Percentiles rank a stretch among this genome's conserved stretches.
These are phyloP conservation scores for Elsinoe batatas DNA, from an alignment of 2,329 filamentous ascomycete genomes.

Conservation along the genomic window DNA sequence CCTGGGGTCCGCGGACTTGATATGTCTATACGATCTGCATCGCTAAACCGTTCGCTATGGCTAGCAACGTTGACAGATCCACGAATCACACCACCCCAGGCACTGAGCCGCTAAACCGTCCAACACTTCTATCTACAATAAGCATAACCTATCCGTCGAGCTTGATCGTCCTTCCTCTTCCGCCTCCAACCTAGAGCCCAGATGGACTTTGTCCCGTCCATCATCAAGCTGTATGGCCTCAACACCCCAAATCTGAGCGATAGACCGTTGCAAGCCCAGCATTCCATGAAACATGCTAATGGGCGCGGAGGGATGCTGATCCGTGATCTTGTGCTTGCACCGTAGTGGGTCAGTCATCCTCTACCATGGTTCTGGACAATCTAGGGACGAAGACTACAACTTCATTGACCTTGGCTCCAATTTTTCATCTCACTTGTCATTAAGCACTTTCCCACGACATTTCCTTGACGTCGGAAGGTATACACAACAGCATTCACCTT, in stretches of 20 bases:
- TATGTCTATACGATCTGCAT: background rate
- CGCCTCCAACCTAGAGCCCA: background rate
- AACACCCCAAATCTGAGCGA: background rate
- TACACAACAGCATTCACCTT: background rate
- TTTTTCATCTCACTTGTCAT: too few species aligned
- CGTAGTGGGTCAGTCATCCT: too few species aligned
- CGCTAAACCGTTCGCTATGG: background rate
- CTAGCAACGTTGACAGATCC: background rate
- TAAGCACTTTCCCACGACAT: background rate
- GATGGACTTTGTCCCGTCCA: background rate
- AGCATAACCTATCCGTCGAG: slow-evolving; percentile 8
- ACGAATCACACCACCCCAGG: background rate
- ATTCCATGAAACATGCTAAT: background rate
- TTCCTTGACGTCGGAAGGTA: background rate
- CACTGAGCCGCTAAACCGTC: background rate
- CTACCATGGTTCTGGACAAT: too few species aligned
- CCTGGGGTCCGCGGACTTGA: background rate
- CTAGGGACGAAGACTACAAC: too few species aligned
- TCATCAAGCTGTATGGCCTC: background rate
- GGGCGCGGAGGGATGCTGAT: background rate
- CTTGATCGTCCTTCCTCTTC: background rate
- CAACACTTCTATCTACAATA: slow-evolving; percentile 9
- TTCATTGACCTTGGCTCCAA: too few species aligned
- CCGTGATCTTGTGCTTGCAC: background rate
- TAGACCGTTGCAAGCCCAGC: background rate